Percentiles rank a stretch among this genome's conserved stretches.
Evolutionary conservation across 306 rosid species (phyloP).

Genomic region (Echinosophora koreensis): DNA sequence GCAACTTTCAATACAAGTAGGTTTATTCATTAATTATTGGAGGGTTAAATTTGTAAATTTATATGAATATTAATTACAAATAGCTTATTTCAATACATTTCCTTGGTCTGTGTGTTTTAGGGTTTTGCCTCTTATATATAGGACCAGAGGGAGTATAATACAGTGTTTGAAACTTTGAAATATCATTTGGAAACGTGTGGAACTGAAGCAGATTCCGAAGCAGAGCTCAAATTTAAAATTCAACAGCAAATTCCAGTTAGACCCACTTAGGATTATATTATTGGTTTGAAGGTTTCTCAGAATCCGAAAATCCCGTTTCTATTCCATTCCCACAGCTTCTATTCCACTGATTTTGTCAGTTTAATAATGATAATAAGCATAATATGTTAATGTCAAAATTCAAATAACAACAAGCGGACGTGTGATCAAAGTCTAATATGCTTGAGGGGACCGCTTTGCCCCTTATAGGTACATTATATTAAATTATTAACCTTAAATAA

Average conservation of each 20-base stretch:
- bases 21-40: too few species aligned
- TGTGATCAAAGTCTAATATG: conserved; percentile 52
- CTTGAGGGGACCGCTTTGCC: conserved; percentile 63
- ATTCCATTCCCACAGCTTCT: conserved; percentile 99
- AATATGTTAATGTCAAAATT: conserved; percentile 45
- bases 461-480: conserved; percentile 28
- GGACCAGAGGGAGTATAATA: too few species aligned
- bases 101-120: too few species aligned
- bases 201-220: conserved; percentile 74
- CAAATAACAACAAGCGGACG: conserved; percentile 59
- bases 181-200: conserved; percentile 69
- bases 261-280: conserved; percentile 52
- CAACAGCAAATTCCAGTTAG: conserved; percentile 52
- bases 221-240: conserved; percentile 43
- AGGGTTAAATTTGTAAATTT: too few species aligned
- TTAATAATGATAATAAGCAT: conserved; percentile 26
- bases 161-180: conserved; percentile 60
- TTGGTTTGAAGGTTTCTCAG: conserved; percentile 62
- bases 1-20: too few species aligned
- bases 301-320: conserved; percentile 95
- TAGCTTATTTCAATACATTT: too few species aligned
- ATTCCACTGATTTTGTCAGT: conserved; percentile 90
- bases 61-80: too few species aligned
- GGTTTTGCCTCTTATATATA: too few species aligned
- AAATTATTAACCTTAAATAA: not conserved